Evolutionary conservation across 805 yeast genomes (phyloP).

Genomic region (Middelhovenomyces tepae): DNA sequence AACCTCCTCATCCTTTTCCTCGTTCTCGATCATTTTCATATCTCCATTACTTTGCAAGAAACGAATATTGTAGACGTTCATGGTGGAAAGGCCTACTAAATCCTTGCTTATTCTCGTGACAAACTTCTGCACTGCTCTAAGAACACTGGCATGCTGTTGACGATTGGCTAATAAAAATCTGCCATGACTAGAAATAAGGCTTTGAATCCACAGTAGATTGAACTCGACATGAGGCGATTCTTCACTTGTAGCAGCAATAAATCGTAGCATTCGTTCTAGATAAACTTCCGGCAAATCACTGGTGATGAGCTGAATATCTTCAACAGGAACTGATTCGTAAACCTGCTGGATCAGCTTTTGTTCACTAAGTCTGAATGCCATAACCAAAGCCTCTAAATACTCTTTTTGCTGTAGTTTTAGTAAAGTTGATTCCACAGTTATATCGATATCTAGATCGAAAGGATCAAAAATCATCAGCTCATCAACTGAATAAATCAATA

Average conservation of each 20-base stretch:
- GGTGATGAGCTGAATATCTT: conserved; percentile 59
- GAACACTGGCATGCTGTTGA: conserved; percentile 51
- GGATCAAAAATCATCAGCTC: conserved; percentile 78
- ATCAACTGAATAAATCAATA: conserved; percentile 73
- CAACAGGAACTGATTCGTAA: conserved; percentile 63
- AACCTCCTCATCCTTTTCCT: conserved; percentile 28
- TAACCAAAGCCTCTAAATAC: conserved; percentile 70
- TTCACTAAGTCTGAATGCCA: conserved; percentile 93
- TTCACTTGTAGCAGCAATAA: conserved; percentile 57
- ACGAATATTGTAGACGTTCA: conserved; percentile 19
- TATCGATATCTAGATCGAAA: conserved; percentile 84
- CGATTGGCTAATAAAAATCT: conserved; percentile 54
- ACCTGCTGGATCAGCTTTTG: conserved; percentile 58
- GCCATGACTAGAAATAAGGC: conserved; percentile 66
- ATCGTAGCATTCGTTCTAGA: conserved; percentile 53
- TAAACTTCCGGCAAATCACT: conserved; percentile 72
- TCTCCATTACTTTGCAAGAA: conserved; percentile 15
- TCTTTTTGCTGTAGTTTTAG: conserved; percentile 52
- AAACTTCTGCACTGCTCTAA: conserved; percentile 69
- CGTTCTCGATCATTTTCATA: conserved; percentile 23
- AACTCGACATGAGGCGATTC: conserved; percentile 81
- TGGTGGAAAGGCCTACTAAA: conserved; percentile 29
- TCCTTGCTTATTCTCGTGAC: conserved; percentile 68
- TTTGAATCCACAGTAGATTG: conserved; percentile 71
- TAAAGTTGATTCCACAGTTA: conserved; percentile 71